Percentiles rank a stretch among this genome's conserved stretches.
These are phyloP conservation scores for Blastocladiella emersonii DNA, from an alignment of 371 early-diverging fungal species.

Conservation along the genomic window DNA sequence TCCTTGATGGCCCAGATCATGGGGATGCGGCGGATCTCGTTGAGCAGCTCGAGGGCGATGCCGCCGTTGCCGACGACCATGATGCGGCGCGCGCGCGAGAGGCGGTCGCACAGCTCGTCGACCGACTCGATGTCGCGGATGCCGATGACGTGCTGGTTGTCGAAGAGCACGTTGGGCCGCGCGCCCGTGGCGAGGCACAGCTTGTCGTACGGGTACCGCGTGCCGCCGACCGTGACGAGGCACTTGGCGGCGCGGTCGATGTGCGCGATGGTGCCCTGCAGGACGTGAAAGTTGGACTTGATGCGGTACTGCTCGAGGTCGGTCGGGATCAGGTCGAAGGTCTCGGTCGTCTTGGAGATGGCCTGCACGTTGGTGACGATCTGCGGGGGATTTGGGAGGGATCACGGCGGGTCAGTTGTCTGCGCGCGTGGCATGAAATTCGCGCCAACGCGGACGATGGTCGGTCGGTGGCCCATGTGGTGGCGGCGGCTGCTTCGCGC, in stretches of 20 bases:
- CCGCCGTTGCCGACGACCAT: conserved; percentile 7
- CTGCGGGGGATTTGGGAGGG: too few relatives aligned
- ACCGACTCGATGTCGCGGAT: conserved; percentile 6
- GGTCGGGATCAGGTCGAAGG: conserved; percentile 3
- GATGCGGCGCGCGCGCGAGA: conserved; percentile 1
- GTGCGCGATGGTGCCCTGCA: background rate
- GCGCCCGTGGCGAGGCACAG: conserved; percentile 4
- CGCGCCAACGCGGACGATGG: background rate
- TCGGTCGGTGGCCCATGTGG: background rate
- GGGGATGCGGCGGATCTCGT: conserved; percentile 6
- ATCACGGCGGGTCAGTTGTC: too few relatives aligned
- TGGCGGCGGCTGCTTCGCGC: too few relatives aligned
- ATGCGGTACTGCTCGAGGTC: conserved; percentile 3
- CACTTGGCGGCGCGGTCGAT: background rate
- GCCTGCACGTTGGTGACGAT: conserved; percentile 6
- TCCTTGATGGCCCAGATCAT: conserved; percentile 6
- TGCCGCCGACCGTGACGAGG: background rate
- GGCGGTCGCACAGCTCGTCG: conserved; percentile 1
- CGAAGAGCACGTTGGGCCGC: background rate
- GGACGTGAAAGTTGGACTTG: conserved; percentile 5
- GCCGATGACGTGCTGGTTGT: conserved; percentile 4
- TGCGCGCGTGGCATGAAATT: too few relatives aligned
- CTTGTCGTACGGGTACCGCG: conserved; percentile 3
- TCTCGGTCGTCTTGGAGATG: conserved; percentile 5
- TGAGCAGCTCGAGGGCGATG: conserved; percentile 4